Percentiles rank a stretch among this genome's conserved stretches.
phyloP scores from a whole-genome alignment of 805 yeast genomes.

The Metschnikowia orientalis region DNA sequence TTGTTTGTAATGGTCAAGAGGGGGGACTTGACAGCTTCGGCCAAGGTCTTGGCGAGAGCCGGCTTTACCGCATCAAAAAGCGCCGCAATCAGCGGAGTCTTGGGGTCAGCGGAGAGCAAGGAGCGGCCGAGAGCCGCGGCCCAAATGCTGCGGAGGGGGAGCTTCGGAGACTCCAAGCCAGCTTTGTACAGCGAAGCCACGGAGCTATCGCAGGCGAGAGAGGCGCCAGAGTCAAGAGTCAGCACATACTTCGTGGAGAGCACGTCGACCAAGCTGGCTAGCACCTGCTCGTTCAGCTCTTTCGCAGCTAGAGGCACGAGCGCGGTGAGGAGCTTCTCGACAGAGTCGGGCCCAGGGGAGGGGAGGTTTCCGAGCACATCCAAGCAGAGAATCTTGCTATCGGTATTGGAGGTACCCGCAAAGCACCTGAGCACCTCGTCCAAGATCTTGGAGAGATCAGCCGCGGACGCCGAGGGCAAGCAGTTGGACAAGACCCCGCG shows the following conservation, averaged over 20 bases:
- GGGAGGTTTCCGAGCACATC: constrained; percentile 37
- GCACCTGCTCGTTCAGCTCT: constrained; percentile 70
- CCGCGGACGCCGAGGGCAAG: constrained; percentile 12
- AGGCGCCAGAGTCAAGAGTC: constrained; percentile 6
- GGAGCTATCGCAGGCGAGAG: constrained; percentile 6
- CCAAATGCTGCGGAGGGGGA: constrained; percentile 67
- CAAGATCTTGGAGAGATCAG: constrained; percentile 32
- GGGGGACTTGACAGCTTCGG: constrained; percentile 49
- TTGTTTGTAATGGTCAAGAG: constrained; percentile 49
- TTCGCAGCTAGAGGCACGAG: constrained; percentile 55
- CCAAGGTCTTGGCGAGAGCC: constrained; percentile 24
- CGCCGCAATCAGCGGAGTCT: constrained; percentile 4
- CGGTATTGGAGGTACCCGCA: constrained; percentile 56
- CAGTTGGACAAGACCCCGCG: constrained; percentile 20
- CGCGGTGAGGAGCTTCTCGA: constrained; percentile 34
- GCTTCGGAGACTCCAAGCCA: constrained; percentile 66
- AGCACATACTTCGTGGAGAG: constrained; percentile 43
- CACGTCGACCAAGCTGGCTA: constrained; percentile 46
- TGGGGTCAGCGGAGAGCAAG: constrained; percentile 14
- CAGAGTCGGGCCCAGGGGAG: constrained; percentile 13
- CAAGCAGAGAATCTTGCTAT: constrained; percentile 56
- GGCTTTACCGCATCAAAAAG: constrained; percentile 19
- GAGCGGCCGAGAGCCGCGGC: constrained; percentile 43
- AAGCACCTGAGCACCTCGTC: constrained; percentile 54
- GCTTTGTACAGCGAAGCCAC: constrained; percentile 35